Evolutionary conservation across 2,329 filamentous ascomycete genomes (phyloP), one percentile per base, ranked within the genome.

Genomic region (Trichoderma koningii): DNA sequence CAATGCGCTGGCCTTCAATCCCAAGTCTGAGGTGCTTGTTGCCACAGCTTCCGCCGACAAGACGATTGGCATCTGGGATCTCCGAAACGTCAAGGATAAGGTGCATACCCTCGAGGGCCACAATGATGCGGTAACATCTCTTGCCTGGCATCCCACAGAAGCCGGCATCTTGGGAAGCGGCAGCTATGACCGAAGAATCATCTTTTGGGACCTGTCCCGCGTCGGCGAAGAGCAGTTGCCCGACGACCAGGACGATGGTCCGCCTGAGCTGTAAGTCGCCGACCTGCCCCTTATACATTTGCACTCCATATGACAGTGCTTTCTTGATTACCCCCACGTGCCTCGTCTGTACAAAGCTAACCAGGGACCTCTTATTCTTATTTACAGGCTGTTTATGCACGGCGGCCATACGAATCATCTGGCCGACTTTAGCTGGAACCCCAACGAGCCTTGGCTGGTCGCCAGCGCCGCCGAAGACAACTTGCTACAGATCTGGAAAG

Each of bases 381-480:
- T 53, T 53, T n/a, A 10, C 30, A 64, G 61, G 17, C 81, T 99
- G 1, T 99, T 99, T 79, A 98, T 99, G 93, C 95, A 99, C 73
- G 95, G 95, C 67, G 95, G 95, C 38, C 96, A 99, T 80, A 99
- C 95, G 12, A 97, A 97, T 79, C 90, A 96, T 70, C 87, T 99
- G 67, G 93, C 92, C 42, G 96, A 99, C 78, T 99, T 99, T 74
- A 94, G 90, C 79, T 99, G 94, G 94, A 99, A 99, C 78, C 87
- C 88, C 70, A 97, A 96, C 75, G 93, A 97, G 73, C 93, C 94
- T 5, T 99, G 96, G 96, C 87, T 97, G 63, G 91, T 99, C 70
- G 93, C 93, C 76, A 96, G 91, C 67, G 93, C 95, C 17, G 95
- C 94, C 0, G 96, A 99, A 76, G 95, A 99, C 79, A 99, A 99